Percentiles rank a stretch among this genome's conserved stretches.
Conservation (phyloP, 768 basidiomycete species). For the Leccinum broughii region DNA sequence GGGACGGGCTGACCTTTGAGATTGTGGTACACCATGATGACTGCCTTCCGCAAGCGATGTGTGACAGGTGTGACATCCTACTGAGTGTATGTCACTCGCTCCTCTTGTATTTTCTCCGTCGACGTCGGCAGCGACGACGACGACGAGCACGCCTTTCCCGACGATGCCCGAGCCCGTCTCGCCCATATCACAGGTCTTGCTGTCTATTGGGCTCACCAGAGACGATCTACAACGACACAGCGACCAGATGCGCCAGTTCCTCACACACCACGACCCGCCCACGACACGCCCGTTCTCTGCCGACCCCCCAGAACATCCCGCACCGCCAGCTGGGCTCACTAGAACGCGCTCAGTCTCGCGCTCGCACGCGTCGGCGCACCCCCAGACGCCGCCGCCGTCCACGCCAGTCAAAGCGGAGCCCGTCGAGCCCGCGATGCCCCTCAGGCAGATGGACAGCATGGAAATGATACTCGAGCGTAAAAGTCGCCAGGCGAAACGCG, state of each 20-base stretch:
- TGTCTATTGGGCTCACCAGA: slow-evolving; percentile 73
- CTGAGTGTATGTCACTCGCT: background rate
- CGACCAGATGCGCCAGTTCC: slow-evolving; percentile 79
- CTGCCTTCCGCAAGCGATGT: slow-evolving; percentile 11
- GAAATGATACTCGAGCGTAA: slow-evolving; percentile 75
- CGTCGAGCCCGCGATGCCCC: slow-evolving; percentile 46
- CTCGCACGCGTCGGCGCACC: slow-evolving; percentile 44
- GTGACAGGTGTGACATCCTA: slow-evolving; percentile 26
- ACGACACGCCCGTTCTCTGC: slow-evolving; percentile 45
- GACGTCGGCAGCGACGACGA: slow-evolving; percentile 25
- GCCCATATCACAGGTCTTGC: slow-evolving; percentile 71
- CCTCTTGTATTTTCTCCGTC: slow-evolving; percentile 17
- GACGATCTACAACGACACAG: slow-evolving; percentile 72
- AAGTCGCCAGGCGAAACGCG: slow-evolving; percentile 52
- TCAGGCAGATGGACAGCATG: slow-evolving; percentile 71
- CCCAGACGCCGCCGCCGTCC: slow-evolving; percentile 44
- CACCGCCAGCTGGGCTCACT: slow-evolving; percentile 42
- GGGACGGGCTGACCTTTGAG: slow-evolving; percentile 62
- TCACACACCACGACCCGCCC: slow-evolving; percentile 52
- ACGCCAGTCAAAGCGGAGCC: slow-evolving; percentile 69
- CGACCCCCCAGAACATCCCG: slow-evolving; percentile 31
- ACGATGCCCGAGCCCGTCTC: slow-evolving; percentile 40
- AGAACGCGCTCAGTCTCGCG: slow-evolving; percentile 46
- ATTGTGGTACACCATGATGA: slow-evolving; percentile 81
- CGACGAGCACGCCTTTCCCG: background rate